A percentile compares a stretch with the other conserved stretches of the same genome.
phyloP scores from a whole-genome alignment of 2,329 filamentous ascomycete species.

The Botrytis tulipae region DNA sequence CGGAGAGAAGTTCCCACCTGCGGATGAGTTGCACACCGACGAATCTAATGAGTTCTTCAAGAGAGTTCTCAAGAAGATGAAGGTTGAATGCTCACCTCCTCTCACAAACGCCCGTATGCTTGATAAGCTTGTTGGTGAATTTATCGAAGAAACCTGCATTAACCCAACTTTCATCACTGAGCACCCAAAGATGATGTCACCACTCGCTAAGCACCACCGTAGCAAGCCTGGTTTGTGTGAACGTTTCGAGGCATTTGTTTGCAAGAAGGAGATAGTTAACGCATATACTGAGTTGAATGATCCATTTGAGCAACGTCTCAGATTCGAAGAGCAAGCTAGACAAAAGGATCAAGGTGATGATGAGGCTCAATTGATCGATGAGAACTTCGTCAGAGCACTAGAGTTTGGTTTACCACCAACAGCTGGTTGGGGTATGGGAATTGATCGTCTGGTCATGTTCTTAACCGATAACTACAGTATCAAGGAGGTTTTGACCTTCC shows the following conservation, averaged over 20 bases:
- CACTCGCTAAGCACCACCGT: conserved; percentile 93
- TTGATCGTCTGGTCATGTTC: conserved; percentile 93
- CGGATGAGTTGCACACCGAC: conserved; percentile 80
- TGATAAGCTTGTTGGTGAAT: conserved; percentile 90
- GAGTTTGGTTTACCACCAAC: conserved; percentile 93
- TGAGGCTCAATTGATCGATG: conserved; percentile 92
- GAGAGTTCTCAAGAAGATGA: conserved; percentile 80
- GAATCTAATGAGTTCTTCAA: conserved; percentile 89
- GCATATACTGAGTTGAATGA: conserved; percentile 97
- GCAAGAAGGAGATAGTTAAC: conserved; percentile 96
- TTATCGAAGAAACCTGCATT: conserved; percentile 89
- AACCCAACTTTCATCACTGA: conserved; percentile 90
- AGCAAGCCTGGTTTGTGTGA: conserved; percentile 81
- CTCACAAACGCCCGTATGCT: conserved; percentile 95
- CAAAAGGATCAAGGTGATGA: conserved; percentile 98
- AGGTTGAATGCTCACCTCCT: conserved; percentile 84
- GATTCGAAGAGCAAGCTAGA: conserved; percentile 90
- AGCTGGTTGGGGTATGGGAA: conserved; percentile 94
- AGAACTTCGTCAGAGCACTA: conserved; percentile 88
- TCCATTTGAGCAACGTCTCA: conserved; percentile 87
- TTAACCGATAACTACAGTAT: conserved; percentile 94
- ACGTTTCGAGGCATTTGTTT: conserved; percentile 95
- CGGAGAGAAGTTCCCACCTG: conserved; percentile 90
- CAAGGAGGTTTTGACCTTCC: conserved; percentile 94
- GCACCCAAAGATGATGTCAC: conserved; percentile 89